Evolutionary conservation across 2,329 filamentous ascomycete species (phyloP).

Genomic region (Stylonectria norvegica): DNA sequence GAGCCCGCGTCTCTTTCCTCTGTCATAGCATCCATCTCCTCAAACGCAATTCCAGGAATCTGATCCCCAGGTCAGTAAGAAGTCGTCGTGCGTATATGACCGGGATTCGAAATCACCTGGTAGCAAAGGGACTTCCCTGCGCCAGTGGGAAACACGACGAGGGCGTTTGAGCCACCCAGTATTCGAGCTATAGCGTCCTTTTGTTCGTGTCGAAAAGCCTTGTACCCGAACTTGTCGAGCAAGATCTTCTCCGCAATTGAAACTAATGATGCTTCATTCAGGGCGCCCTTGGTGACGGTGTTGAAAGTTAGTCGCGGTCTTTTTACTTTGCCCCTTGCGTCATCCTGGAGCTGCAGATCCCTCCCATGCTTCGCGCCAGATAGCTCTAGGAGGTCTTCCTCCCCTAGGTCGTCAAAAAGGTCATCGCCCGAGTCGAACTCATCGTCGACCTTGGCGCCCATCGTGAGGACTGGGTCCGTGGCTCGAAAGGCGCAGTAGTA

Average conservation of each 20-base stretch:
- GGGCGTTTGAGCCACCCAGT: slow-evolving; percentile 38
- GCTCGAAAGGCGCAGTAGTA: too few species aligned
- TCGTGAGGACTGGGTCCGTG: too few species aligned
- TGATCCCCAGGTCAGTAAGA: slow-evolving; percentile 14
- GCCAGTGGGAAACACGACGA: slow-evolving; percentile 47
- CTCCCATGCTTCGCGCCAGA: slow-evolving; percentile 10
- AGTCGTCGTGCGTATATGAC: too few species aligned
- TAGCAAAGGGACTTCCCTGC: slow-evolving; percentile 51
- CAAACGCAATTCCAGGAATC: slow-evolving; percentile 47
- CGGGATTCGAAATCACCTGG: too few species aligned
- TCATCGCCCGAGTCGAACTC: slow-evolving; percentile 28
- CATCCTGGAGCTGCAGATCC: slow-evolving; percentile 3
- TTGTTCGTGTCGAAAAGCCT: slow-evolving; percentile 44
- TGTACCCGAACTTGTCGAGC: slow-evolving; percentile 37
- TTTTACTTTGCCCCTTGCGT: slow-evolving; percentile 3
- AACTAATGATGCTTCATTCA: slow-evolving; percentile 4
- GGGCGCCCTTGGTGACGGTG: background rate
- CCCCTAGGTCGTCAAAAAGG: slow-evolving; percentile 21
- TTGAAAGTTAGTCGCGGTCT: slow-evolving; percentile 9
- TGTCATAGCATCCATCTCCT: slow-evolving; percentile 36
- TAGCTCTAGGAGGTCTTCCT: slow-evolving; percentile 10
- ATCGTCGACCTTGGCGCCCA: slow-evolving; percentile 12
- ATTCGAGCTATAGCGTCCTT: slow-evolving; percentile 38
- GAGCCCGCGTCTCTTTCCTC: slow-evolving; percentile 28
- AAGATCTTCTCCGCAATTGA: slow-evolving; percentile 30